These are phyloP conservation scores for Rhodotorula mucilaginosa DNA, from an alignment of 1,284 basidiomycete genomes.

Conservation along the genomic window DNA sequence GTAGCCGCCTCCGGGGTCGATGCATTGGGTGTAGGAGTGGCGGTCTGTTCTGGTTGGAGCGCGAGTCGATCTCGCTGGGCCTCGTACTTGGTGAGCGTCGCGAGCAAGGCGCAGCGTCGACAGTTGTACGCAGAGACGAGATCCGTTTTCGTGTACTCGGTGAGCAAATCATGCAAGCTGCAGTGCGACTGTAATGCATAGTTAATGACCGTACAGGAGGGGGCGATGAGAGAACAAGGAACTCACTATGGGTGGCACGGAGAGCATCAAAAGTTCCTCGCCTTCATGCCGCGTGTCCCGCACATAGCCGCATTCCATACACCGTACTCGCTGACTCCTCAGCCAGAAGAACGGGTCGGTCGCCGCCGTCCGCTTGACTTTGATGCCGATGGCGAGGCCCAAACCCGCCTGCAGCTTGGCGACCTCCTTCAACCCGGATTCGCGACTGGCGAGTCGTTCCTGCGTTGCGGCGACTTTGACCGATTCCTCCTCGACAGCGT, in stretches of 20 bases:
- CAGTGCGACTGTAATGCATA: constrained; percentile 55
- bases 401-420: constrained; percentile 3
- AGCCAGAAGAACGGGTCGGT: constrained; percentile 65
- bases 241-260: constrained; percentile 58
- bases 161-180: constrained; percentile 67
- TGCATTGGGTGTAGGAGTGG: not conserved
- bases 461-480: constrained; percentile 53
- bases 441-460: not conserved
- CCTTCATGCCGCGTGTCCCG: constrained; percentile 83
- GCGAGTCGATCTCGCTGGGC: constrained; percentile 59
- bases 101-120: constrained; percentile 71
- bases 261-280: constrained; percentile 76
- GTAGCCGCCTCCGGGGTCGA: not conserved
- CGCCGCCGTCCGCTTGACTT: not conserved
- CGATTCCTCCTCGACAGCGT: constrained; percentile 78
- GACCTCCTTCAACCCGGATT: not conserved
- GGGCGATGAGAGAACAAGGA: not conserved
- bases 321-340: constrained; percentile 76
- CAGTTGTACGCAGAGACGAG: constrained; percentile 78
- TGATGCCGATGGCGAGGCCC: constrained; percentile 9
- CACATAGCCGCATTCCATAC: constrained; percentile 76
- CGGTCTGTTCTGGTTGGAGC: not conserved
- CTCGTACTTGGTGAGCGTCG: constrained; percentile 62
- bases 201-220: too few relatives aligned
- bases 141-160: constrained; percentile 78